Evolutionary conservation across 805 yeast species (phyloP).

Genomic region (Suhomyces kilbournensis): DNA sequence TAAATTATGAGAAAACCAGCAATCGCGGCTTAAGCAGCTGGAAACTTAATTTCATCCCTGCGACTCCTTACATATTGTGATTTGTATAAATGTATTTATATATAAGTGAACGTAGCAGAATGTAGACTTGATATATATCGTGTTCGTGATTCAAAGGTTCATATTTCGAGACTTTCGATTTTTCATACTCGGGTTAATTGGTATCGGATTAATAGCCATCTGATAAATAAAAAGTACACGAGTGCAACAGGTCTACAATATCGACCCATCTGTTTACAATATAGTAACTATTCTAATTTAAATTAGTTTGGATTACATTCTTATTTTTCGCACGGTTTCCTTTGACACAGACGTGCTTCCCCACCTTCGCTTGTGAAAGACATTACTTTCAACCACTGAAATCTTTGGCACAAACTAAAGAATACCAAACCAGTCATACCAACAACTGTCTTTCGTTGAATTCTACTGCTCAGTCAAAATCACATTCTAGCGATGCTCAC

Average conservation of each 20-base stretch:
- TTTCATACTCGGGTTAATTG: neutral
- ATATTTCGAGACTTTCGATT: neutral
- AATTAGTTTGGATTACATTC: neutral
- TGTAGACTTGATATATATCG: neutral
- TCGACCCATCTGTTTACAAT: neutral
- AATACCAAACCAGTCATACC: neutral
- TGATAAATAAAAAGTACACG: neutral
- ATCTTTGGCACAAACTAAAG: neutral
- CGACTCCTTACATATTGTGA: conserved; percentile 1
- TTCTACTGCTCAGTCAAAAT: neutral
- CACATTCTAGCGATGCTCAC: neutral
- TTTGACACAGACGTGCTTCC: neutral
- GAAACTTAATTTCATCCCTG: conserved; percentile 1
- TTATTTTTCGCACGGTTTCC: neutral
- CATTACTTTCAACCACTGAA: neutral
- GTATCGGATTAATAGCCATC: neutral
- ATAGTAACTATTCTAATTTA: neutral
- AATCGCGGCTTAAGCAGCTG: neutral
- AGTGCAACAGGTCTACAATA: neutral
- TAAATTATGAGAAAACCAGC: neutral
- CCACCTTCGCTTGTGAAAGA: neutral
- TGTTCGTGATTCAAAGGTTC: neutral
- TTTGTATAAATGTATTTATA: neutral
- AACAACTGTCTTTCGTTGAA: neutral
- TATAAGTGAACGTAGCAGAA: neutral